Percentiles rank a stretch among this genome's conserved stretches.
Evolutionary conservation across 352 stramenopile genomes (phyloP).

Genomic region (Blastocystis sp.): DNA sequence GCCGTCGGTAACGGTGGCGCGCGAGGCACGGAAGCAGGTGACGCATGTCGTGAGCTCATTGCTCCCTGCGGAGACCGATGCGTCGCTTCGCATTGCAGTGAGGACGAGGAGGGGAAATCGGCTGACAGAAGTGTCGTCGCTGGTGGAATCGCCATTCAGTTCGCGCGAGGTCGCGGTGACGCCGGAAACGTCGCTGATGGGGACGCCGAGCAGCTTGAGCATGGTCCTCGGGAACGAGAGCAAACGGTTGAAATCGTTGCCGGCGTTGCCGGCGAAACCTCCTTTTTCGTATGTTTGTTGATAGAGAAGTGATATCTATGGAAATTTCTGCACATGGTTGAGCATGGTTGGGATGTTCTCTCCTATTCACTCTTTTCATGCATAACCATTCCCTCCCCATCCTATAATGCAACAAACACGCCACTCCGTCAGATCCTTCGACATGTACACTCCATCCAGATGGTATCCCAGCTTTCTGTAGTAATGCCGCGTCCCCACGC

Average conservation of each 20-base stretch:
- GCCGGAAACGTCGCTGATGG: constrained; percentile 3
- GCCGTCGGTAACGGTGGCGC: not conserved
- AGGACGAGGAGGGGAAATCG: not conserved
- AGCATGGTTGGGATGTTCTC: too few species aligned
- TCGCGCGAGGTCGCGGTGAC: not conserved
- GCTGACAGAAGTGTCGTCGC: not conserved
- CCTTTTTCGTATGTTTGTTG: not conserved
- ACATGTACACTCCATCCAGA: constrained; percentile 90
- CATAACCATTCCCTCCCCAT: too few species aligned
- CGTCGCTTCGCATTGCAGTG: too few species aligned
- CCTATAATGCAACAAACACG: constrained; percentile 10
- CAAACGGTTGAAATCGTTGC: not conserved
- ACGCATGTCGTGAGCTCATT: constrained; percentile 16
- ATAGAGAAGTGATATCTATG: not conserved
- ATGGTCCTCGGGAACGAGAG: not conserved
- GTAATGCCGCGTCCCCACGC: constrained; percentile 86
- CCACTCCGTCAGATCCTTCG: constrained; percentile 65
- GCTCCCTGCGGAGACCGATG: not conserved
- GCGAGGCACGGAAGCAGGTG: constrained; percentile 24
- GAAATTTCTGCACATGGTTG: too few species aligned
- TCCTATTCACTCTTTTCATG: too few species aligned
- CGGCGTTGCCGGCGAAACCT: not conserved
- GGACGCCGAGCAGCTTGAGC: constrained; percentile 32
- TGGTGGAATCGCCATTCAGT: constrained; percentile 10
- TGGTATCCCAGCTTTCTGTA: constrained; percentile 91